Base-by-base conservation (phyloP, 2,329 filamentous ascomycete species). In the Diaporthe australafricana region DNA sequence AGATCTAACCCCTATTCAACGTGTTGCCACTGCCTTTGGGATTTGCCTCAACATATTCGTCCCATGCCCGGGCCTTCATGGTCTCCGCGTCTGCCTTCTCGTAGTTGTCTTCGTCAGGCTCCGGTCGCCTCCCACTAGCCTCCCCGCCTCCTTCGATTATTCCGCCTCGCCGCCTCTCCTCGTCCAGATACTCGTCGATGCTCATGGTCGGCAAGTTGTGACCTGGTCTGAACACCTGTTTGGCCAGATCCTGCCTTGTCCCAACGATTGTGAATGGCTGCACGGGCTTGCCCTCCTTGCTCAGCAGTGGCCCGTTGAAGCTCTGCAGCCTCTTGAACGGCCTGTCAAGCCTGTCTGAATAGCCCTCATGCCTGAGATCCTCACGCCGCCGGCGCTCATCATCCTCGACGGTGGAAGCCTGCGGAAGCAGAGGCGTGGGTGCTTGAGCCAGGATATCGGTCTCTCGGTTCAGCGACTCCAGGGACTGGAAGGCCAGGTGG, bases 201-300 rank as follows among this genome's bases (percentile, higher is more conserved):
- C 91, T 94, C 96, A 99, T 98, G 3, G 96, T 98, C 0, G 96
- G 96, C 72, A 99, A 84, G 82, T 94, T 98, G 80, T 99, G 96
- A 9, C 96, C 94, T 0, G 94, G 90, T 70, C 94, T 89, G 82
- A 99, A 99, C 0, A 99, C 96, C 3, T 93, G 93, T 72, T 91
- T 87, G 73, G 91, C 89, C 72, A 98, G 82, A 73, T 94, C 91
- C 74, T 94, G 90, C 47, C 96, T 89, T 75, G 88, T 92, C 72
- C 92, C 92, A 5, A 97, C 87, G 27, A 99, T 86, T 1, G 95
- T 98, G 78, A 99, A 98, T 0, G 96, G 96, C 77, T 95, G 91
- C 76, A 98, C 86, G 17, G 96, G 96, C 79, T 94, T 96, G 55
- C 96, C 96, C 71, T 92, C 87, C 73, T 87, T 88, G 74, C 91